Evolutionary conservation across 192 early-diverging fungal genomes (phyloP).

Genomic region (Coemansia sp.): DNA sequence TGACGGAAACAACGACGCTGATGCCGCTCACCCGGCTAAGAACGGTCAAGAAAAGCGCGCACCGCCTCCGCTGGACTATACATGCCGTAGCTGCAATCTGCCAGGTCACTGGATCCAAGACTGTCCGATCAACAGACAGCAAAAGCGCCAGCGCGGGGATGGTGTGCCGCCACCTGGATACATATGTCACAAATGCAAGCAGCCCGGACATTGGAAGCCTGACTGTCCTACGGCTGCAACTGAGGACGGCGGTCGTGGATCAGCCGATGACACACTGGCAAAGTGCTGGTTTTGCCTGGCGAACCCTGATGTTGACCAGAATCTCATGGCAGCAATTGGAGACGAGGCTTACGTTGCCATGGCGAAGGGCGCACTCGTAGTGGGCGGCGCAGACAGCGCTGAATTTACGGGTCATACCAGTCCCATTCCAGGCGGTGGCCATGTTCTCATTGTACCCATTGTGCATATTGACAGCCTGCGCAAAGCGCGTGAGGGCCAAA

Average conservation of each 20-base stretch:
- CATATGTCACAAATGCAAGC: slow-evolving; percentile 54
- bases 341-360: slow-evolving; percentile 78
- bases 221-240: slow-evolving; percentile 43
- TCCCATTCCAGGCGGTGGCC: slow-evolving; percentile 74
- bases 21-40: slow-evolving; percentile 21
- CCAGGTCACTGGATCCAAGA: slow-evolving; percentile 67
- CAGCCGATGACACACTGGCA: slow-evolving; percentile 26
- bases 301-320: slow-evolving; percentile 85
- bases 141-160: slow-evolving; percentile 28
- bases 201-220: slow-evolving; percentile 53
- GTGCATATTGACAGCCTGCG: slow-evolving; percentile 53
- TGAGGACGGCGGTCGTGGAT: slow-evolving; percentile 4
- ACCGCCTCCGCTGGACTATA: slow-evolving; percentile 55
- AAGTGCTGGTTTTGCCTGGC: slow-evolving; percentile 96
- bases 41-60: slow-evolving; percentile 11
- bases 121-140: slow-evolving; percentile 56
- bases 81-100: slow-evolving; percentile 60
- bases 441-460: slow-evolving; percentile 73
- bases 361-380: slow-evolving; percentile 83
- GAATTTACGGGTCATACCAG: slow-evolving; percentile 20
- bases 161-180: slow-evolving; percentile 45
- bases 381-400: slow-evolving; percentile 15
- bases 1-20: slow-evolving; percentile 53
- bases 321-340: slow-evolving; percentile 83
- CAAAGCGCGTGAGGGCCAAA: slow-evolving; percentile 28